A percentile compares a stretch with the other conserved stretches of the same genome.
phyloP scores from a whole-genome alignment of 257 asterid genomes.

The Rauvolfia tetraphylla region DNA sequence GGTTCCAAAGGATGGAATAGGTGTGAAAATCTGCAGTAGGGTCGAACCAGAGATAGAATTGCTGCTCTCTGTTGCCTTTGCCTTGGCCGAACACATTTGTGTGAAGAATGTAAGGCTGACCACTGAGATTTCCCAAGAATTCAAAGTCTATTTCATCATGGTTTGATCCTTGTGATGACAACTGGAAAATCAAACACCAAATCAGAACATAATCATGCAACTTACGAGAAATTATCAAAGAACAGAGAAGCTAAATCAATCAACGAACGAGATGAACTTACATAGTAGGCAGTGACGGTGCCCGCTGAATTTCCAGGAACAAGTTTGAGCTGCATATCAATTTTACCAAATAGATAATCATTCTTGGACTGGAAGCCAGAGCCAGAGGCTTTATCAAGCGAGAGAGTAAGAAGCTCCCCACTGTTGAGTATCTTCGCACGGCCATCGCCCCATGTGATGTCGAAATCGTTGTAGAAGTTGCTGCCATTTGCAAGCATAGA shows the following conservation, averaged over 20 bases:
- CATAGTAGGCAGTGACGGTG: slow-evolving; percentile 39
- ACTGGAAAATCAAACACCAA: slow-evolving; percentile 2
- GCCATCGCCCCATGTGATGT: slow-evolving; percentile 33
- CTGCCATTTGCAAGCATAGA: not conserved
- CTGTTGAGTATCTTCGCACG: slow-evolving; percentile 28
- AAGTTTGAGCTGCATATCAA: slow-evolving; percentile 38
- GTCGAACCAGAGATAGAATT: slow-evolving; percentile 20
- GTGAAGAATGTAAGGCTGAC: slow-evolving; percentile 14
- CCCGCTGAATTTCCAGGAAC: slow-evolving; percentile 42
- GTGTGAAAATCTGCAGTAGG: slow-evolving; percentile 20
- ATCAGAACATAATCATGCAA: not conserved
- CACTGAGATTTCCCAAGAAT: slow-evolving; percentile 10
- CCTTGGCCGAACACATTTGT: slow-evolving; percentile 17
- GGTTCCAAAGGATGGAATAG: slow-evolving; percentile 19
- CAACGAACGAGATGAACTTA: slow-evolving; percentile 7
- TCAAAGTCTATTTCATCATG: slow-evolving; percentile 22
- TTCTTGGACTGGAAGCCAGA: slow-evolving; percentile 37
- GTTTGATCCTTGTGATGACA: not conserved
- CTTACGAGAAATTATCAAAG: not conserved
- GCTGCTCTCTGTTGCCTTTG: slow-evolving; percentile 17
- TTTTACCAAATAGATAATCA: slow-evolving; percentile 30
- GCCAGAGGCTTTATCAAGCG: slow-evolving; percentile 26
- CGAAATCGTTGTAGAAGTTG: slow-evolving; percentile 34
- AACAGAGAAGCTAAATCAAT: not conserved
- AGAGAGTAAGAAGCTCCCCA: slow-evolving; percentile 24